Evolutionary conservation across 2,329 filamentous ascomycete species (phyloP), one percentile per base, ranked within the genome.

Genomic region (Didymella pomorum): DNA sequence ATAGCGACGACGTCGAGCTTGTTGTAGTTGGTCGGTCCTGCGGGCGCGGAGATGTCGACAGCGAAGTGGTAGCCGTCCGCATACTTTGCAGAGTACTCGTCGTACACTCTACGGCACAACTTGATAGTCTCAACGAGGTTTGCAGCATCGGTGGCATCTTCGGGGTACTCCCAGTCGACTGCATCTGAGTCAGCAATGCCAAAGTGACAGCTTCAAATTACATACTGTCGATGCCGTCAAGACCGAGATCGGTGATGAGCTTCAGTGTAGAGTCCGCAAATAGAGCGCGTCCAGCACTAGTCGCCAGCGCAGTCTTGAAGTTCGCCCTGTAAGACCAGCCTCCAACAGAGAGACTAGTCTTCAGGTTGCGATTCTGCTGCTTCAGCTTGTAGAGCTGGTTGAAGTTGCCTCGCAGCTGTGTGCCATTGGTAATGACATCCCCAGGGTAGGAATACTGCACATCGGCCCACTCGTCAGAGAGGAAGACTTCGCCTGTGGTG

Each of bases 351-450:
- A 97, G 85, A 10, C 96, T 83, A 2, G 89, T 83, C 78, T 95
- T 96, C 56, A 96, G 78, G 51, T 89, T 86, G 26, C 91, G 86
- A 74, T 95, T 86, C 65, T 83, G 79, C 79, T 92, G 89, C 82
- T 96, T 96, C 46, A 91, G 83, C 5, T 91, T 78, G 75, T 84
- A 92, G 1, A 95, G 79, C 74, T 94, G 90, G 77, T 92, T 92
- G 68, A 92, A 78, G 73, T 87, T 90, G 44, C 92, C 92, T 67
- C 91, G 92, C 56, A 87, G 86, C 71, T 93, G 91, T 59, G 79
- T 85, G 50, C 90, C 91, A 46, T 86, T 84, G 56, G 81, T 81
- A 77, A 84, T 87, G 2, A 84, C 88, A 71, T 93, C 90, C 12
- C 76, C 79, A 0, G 85, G 77, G 67, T 91, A 93, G 66, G 86